Percentiles rank a stretch among this genome's conserved stretches.
Evolutionary conservation across 495 filamentous ascomycete genomes (phyloP).

Genomic region (Daldinia loculata): DNA sequence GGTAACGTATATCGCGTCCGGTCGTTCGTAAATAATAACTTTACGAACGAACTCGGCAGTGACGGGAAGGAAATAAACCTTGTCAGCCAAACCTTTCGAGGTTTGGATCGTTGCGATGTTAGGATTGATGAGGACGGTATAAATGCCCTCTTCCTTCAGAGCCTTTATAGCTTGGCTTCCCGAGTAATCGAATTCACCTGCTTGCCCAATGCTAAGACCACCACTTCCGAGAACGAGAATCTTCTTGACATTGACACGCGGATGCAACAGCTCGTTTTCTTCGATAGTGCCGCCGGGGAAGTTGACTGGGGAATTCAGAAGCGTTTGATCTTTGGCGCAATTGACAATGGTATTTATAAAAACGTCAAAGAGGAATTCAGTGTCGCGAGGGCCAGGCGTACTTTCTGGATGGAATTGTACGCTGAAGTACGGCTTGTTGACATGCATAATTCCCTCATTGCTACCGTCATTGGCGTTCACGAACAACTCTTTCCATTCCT

Average conservation of each 20-base stretch:
- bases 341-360: constrained; percentile 86
- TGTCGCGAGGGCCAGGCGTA: constrained; percentile 94
- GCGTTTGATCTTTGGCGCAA: constrained; percentile 64
- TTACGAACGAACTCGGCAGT: constrained; percentile 97
- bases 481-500: constrained; percentile 90
- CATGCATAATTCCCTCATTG: constrained; percentile 95
- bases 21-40: constrained; percentile 90
- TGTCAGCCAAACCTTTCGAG: constrained; percentile 94
- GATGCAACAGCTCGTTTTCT: constrained; percentile 78
- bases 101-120: constrained; percentile 99
- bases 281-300: constrained; percentile 85
- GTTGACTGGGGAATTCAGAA: constrained; percentile 72
- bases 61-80: constrained; percentile 97
- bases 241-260: constrained; percentile 87
- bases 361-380: constrained; percentile 95
- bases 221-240: constrained; percentile 92
- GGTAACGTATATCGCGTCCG: constrained; percentile 94
- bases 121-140: constrained; percentile 95
- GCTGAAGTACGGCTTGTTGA: constrained; percentile 88
- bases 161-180: constrained; percentile 95
- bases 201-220: constrained; percentile 94
- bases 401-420: constrained; percentile 99
- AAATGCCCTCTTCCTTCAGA: constrained; percentile 92
- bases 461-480: constrained; percentile 98
- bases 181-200: constrained; percentile 98